These are phyloP conservation scores for Podospora anserina DNA, from an alignment of 495 filamentous ascomycete species.

Conservation along the genomic window DNA sequence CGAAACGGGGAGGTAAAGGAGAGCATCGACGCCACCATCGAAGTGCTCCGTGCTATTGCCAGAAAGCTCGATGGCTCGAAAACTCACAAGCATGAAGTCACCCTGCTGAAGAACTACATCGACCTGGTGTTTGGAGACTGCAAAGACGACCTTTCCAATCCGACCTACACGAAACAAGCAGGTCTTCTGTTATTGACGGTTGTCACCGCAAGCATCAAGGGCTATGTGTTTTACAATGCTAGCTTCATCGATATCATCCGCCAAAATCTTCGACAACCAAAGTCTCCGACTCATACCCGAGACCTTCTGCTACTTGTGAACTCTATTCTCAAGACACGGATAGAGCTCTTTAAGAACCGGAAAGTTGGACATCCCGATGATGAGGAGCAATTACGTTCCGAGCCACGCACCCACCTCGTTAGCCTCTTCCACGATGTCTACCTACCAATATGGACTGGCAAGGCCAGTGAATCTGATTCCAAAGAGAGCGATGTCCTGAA, in stretches of 20 bases:
- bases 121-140: conserved; percentile 41
- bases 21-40: conserved; percentile 45
- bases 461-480: conserved; percentile 21
- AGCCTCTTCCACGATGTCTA: conserved; percentile 41
- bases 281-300: conserved; percentile 39
- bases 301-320: conserved; percentile 44
- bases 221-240: conserved; percentile 35
- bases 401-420: conserved; percentile 17
- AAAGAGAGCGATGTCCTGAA: conserved; percentile 36
- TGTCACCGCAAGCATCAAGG: conserved; percentile 32
- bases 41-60: conserved; percentile 45
- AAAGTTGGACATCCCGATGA: conserved; percentile 26
- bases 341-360: conserved; percentile 29
- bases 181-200: conserved; percentile 46
- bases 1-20: conserved; percentile 54
- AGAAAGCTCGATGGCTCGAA: conserved; percentile 35
- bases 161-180: conserved; percentile 45
- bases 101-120: conserved; percentile 37
- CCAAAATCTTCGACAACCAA: conserved; percentile 39
- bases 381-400: conserved; percentile 24
- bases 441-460: conserved; percentile 38
- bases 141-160: conserved; percentile 42
- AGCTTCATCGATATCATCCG: conserved; percentile 37
- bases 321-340: conserved; percentile 38
- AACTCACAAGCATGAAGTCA: conserved; percentile 33